These are phyloP conservation scores for Colletotrichum viniferum DNA, from an alignment of 2,329 filamentous ascomycete genomes.

Conservation along the genomic window DNA sequence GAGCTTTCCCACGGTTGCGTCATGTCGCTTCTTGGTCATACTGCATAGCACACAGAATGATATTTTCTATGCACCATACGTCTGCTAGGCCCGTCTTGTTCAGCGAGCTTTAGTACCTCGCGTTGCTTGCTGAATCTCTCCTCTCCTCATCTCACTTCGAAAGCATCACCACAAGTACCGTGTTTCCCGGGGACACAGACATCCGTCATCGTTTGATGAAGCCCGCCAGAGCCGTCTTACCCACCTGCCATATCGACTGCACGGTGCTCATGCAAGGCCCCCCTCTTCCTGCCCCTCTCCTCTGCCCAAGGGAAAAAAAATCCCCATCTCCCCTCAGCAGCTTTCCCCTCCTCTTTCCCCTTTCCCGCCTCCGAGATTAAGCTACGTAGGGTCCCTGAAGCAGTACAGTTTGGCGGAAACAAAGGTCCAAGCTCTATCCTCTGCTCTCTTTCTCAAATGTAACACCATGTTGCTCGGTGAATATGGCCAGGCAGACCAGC, in stretches of 20 bases:
- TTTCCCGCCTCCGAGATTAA: neutral
- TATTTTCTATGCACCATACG: neutral
- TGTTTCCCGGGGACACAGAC: neutral
- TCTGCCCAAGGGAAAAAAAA: neutral
- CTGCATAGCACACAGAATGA: neutral
- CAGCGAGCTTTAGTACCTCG: neutral
- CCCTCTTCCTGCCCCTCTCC: conserved; percentile 1
- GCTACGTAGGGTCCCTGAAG: neutral
- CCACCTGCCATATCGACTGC: conserved; percentile 11
- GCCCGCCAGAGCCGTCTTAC: neutral
- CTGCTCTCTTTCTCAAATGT: neutral
- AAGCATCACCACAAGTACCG: neutral
- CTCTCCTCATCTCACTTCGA: neutral
- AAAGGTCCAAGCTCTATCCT: conserved; percentile 5
- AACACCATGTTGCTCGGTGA: neutral
- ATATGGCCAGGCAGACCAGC: neutral
- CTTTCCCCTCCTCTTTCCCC: neutral
- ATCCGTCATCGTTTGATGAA: conserved; percentile 2
- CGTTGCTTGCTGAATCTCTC: neutral
- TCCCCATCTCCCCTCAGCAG: neutral
- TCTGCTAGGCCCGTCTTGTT: neutral
- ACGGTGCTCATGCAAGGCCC: conserved; percentile 14
- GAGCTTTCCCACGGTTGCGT: neutral
- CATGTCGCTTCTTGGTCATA: neutral
- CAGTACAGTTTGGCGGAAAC: neutral